Conservation (phyloP, 23 red algal species). For the Pyropia yezoensis region DNA sequence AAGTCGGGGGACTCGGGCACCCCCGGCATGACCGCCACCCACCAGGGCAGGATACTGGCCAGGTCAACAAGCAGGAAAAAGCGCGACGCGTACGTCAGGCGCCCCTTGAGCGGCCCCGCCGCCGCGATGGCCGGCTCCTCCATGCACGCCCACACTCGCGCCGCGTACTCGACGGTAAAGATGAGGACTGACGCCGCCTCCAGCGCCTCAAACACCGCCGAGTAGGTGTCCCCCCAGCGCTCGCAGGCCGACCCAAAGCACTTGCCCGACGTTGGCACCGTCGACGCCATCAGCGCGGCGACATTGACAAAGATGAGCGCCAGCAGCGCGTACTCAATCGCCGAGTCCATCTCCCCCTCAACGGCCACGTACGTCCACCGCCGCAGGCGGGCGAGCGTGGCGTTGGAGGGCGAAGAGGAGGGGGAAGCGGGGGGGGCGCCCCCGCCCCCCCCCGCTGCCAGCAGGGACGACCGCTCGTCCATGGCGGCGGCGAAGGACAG, state of each 20-base stretch:
- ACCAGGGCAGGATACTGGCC: slow-evolving; percentile 53
- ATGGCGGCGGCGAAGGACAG: too few relatives aligned
- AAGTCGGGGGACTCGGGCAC: slow-evolving; percentile 42
- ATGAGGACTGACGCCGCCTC: slow-evolving; percentile 57
- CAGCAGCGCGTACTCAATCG: slow-evolving; percentile 51
- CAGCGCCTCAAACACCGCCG: slow-evolving; percentile 34
- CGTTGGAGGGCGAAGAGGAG: too few relatives aligned
- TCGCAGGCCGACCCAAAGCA: slow-evolving; percentile 33
- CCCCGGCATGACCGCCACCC: slow-evolving; percentile 20
- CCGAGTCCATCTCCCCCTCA: slow-evolving; percentile 68
- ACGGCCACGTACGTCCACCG: slow-evolving; percentile 29
- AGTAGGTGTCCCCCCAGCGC: slow-evolving; percentile 53
- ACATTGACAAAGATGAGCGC: slow-evolving; percentile 64
- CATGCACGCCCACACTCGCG: slow-evolving; percentile 59
- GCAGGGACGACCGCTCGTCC: too few relatives aligned
- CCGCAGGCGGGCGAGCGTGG: too few relatives aligned
- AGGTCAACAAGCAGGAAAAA: slow-evolving; percentile 71
- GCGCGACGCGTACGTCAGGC: slow-evolving; percentile 33
- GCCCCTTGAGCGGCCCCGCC: slow-evolving; percentile 40
- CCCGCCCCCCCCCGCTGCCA: too few relatives aligned
- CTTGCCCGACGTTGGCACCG: slow-evolving; percentile 29
- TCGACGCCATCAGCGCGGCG: slow-evolving; percentile 25
- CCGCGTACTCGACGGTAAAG: slow-evolving; percentile 69
- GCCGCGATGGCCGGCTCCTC: slow-evolving; percentile 28
- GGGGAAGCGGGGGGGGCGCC: too few relatives aligned